A percentile compares a stretch with the other conserved stretches of the same genome.
phyloP scores from a whole-genome alignment of 495 filamentous ascomycete species.

The Lepraria neglecta region DNA sequence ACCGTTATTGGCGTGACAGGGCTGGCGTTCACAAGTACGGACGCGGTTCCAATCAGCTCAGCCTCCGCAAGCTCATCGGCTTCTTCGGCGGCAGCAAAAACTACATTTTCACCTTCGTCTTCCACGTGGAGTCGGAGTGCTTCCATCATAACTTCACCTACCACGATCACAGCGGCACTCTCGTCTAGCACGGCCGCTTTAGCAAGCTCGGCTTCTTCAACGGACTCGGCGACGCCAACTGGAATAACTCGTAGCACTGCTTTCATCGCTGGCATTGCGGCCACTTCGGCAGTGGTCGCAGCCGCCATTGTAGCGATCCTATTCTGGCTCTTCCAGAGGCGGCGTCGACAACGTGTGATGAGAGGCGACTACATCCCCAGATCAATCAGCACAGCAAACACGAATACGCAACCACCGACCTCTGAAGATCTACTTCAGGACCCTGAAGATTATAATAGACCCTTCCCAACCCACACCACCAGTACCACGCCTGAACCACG shows the following conservation, averaged over 20 bases:
- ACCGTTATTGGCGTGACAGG: conserved; percentile 30
- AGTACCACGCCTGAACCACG: background rate
- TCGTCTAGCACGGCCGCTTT: background rate
- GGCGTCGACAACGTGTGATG: background rate
- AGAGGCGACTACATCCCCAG: background rate
- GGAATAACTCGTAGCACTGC: background rate
- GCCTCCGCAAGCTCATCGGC: background rate
- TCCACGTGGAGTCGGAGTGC: background rate
- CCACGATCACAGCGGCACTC: background rate
- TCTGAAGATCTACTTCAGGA: background rate
- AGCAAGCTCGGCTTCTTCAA: background rate
- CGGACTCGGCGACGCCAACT: background rate
- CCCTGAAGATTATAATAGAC: background rate
- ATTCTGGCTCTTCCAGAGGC: background rate
- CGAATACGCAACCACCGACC: background rate
- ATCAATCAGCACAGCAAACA: background rate
- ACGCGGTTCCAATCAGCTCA: background rate
- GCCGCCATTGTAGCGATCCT: background rate
- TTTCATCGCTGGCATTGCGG: background rate
- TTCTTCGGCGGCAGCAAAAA: background rate
- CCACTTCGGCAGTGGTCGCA: background rate
- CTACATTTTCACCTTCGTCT: background rate
- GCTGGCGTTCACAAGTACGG: background rate
- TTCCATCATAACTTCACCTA: background rate
- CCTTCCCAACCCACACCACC: background rate